Conservation (phyloP, 2,329 filamentous ascomycete species). For the Penicillium sp. region DNA sequence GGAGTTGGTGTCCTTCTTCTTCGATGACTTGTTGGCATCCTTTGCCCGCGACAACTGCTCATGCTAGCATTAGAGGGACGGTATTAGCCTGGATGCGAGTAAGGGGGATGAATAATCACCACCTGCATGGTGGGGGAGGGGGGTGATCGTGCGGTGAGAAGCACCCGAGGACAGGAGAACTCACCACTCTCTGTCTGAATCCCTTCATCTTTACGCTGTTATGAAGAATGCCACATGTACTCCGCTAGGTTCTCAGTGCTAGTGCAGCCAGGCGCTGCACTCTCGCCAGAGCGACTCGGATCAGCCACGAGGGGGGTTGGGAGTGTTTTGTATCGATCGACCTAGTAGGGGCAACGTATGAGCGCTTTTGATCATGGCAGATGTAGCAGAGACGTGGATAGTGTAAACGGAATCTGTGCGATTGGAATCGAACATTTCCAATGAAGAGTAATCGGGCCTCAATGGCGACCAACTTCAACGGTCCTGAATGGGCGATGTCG, state of each 20-base stretch:
- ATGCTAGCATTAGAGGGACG: slow-evolving; percentile 46
- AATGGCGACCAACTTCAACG: slow-evolving; percentile 14
- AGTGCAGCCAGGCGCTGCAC: slow-evolving; percentile 38
- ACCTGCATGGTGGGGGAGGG: slow-evolving; percentile 21
- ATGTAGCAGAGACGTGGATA: background rate
- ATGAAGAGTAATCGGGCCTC: background rate
- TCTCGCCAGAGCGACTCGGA: slow-evolving; percentile 33
- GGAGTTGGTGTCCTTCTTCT: slow-evolving; percentile 66
- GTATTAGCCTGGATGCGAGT: slow-evolving; percentile 11
- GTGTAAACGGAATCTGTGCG: background rate
- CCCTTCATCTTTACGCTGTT: slow-evolving; percentile 77
- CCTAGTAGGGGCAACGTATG: slow-evolving; percentile 29
- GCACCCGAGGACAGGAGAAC: slow-evolving; percentile 40
- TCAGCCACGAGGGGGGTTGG: slow-evolving; percentile 22
- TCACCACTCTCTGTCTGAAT: slow-evolving; percentile 95
- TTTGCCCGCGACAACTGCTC: slow-evolving; percentile 90
- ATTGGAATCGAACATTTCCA: background rate
- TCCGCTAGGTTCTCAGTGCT: slow-evolving; percentile 31
- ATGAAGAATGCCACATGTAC: slow-evolving; percentile 38
- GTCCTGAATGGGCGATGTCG: slow-evolving; percentile 16
- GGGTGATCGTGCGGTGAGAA: slow-evolving; percentile 27
- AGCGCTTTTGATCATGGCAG: slow-evolving; percentile 26
- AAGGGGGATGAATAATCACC: slow-evolving; percentile 4
- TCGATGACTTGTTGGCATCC: slow-evolving; percentile 78
- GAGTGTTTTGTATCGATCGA: slow-evolving; percentile 29